These are phyloP conservation scores for Glarea lozoyensis DNA, from an alignment of 495 filamentous ascomycete species.

Conservation along the genomic window DNA sequence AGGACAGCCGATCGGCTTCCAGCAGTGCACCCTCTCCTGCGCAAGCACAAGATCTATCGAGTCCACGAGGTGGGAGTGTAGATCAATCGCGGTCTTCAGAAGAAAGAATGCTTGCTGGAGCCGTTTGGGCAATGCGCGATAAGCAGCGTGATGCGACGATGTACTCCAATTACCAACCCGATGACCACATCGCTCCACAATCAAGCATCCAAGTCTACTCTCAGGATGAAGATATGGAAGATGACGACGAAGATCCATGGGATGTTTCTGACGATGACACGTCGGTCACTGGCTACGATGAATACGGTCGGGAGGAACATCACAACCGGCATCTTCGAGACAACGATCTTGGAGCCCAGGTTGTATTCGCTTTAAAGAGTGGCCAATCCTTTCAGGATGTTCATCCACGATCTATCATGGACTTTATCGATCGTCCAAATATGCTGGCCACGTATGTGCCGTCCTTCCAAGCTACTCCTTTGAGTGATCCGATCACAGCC, in stretches of 20 bases:
- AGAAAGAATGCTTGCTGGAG: no score
- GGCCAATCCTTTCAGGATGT: slow-evolving; percentile 38
- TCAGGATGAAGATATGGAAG: background rate
- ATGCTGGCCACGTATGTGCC: slow-evolving; percentile 74
- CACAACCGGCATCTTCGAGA: slow-evolving; percentile 11
- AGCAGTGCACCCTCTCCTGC: background rate
- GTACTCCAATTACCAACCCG: no score
- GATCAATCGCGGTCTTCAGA: no score
- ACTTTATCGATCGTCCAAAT: slow-evolving; percentile 57
- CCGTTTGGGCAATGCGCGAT: no score
- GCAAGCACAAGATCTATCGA: no score
- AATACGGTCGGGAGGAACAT: slow-evolving; percentile 19
- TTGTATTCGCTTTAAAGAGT: slow-evolving; percentile 24
- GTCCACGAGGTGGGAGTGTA: no score
- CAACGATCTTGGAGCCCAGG: slow-evolving; percentile 34
- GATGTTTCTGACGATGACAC: slow-evolving; percentile 50
- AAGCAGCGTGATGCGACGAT: no score
- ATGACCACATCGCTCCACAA: no score
- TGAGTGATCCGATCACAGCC: slow-evolving; percentile 76
- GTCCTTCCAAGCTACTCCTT: slow-evolving; percentile 63
- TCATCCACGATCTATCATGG: slow-evolving; percentile 41
- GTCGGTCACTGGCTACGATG: slow-evolving; percentile 24
- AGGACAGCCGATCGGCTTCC: background rate
- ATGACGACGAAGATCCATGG: slow-evolving; percentile 55
- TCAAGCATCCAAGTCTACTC: no score